phyloP scores from a whole-genome alignment of 208 protist genomes.

The Leishmania amazonensis region DNA sequence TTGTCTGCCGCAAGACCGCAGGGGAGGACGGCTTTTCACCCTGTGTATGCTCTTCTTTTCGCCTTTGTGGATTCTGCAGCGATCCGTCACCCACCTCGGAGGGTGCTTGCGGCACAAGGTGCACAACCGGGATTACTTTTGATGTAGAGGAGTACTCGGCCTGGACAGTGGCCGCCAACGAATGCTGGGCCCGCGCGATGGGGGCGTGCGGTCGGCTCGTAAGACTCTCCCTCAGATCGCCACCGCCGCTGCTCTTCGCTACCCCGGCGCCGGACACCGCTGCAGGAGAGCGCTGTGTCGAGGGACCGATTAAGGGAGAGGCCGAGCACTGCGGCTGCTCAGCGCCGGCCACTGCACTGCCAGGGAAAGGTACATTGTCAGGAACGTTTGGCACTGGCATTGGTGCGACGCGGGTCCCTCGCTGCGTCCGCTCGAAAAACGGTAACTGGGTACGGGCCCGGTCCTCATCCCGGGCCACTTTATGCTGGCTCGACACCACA shows the following conservation, averaged over 20 bases:
- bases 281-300: neutral
- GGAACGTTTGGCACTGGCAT: constrained; percentile 1
- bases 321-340: constrained; percentile 13
- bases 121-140: constrained; percentile 31
- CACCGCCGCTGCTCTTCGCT: neutral
- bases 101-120: constrained; percentile 16
- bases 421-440: neutral
- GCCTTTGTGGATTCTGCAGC: neutral
- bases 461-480: neutral
- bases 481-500: too few species aligned
- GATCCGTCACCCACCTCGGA: neutral
- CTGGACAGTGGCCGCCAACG: neutral
- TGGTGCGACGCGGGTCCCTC: constrained; percentile 1
- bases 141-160: neutral
- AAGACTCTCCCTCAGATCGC: neutral
- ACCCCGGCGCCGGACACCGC: neutral
- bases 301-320: constrained; percentile 4
- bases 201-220: neutral
- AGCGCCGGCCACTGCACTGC: neutral
- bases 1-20: neutral
- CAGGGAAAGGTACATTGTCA: neutral
- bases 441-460: neutral
- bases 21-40: neutral
- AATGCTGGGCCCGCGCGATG: neutral
- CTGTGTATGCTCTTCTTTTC: neutral